A percentile compares a stretch with the other conserved stretches of the same genome.
Conservation (phyloP, 208 protist species). For the Trypanosoma avium region DNA sequence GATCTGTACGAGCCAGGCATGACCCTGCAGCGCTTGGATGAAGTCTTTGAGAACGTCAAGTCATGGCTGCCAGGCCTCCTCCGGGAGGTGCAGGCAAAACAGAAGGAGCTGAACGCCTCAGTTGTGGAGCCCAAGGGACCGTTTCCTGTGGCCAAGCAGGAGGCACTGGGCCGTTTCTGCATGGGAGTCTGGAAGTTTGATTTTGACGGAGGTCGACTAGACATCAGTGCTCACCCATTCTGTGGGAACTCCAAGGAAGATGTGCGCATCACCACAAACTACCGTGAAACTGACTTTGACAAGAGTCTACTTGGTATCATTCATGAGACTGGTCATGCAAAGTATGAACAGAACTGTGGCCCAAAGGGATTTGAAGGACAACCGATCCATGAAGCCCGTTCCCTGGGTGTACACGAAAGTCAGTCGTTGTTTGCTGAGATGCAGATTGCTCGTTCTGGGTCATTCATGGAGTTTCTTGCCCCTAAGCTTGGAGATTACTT, state of each 20-base stretch:
- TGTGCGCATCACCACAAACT: constrained; percentile 87
- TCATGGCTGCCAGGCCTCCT: constrained; percentile 81
- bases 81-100: constrained; percentile 62
- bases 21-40: constrained; percentile 53
- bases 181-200: constrained; percentile 78
- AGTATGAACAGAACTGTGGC: constrained; percentile 88
- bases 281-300: constrained; percentile 51
- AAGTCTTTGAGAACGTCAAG: constrained; percentile 72
- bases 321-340: constrained; percentile 88
- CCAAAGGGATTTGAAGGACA: constrained; percentile 59
- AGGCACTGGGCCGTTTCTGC: constrained; percentile 50
- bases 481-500: constrained; percentile 49
- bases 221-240: constrained; percentile 88
- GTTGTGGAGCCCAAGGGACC: constrained; percentile 37
- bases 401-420: constrained; percentile 87
- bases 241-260: constrained; percentile 80
- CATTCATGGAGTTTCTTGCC: constrained; percentile 61
- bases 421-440: constrained; percentile 89
- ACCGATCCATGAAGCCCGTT: constrained; percentile 68
- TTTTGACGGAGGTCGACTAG: constrained; percentile 82
- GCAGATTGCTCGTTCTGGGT: constrained; percentile 52
- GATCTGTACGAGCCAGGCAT: constrained; percentile 85
- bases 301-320: constrained; percentile 71
- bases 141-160: constrained; percentile 60
- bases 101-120: constrained; percentile 35